Conservation (phyloP, 2,329 filamentous ascomycete species). For the Phialocephala subalpina region DNA sequence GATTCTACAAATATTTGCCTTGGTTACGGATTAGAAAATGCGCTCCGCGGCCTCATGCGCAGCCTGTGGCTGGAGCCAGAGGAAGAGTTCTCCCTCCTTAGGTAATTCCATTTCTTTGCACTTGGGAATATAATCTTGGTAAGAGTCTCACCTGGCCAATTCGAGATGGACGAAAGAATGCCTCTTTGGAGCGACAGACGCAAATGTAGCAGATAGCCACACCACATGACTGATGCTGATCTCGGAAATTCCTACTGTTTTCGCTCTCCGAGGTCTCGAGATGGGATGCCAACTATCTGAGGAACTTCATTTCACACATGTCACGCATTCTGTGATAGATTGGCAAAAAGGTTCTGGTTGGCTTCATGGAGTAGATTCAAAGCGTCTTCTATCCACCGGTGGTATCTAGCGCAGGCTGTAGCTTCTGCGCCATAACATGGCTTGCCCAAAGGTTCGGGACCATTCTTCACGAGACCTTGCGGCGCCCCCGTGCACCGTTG, state of each 20-base stretch:
- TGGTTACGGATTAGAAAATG: no score
- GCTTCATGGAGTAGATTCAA: constrained; percentile 26
- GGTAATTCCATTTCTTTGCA: background rate
- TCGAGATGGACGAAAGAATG: no score
- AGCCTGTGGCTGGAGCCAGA: background rate
- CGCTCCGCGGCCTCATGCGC: no score
- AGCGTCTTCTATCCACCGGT: constrained; percentile 23
- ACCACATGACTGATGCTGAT: no score
- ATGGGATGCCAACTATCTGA: background rate
- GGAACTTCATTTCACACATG: background rate
- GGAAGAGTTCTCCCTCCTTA: background rate
- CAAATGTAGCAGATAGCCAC: no score
- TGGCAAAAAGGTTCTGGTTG: background rate
- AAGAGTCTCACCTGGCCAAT: no score
- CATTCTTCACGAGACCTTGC: constrained; percentile 20
- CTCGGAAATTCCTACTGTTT: background rate
- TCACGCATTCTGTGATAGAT: background rate
- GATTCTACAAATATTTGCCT: no score
- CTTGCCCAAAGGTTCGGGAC: constrained; percentile 17
- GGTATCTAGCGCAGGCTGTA: constrained; percentile 15
- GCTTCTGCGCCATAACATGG: constrained; percentile 18
- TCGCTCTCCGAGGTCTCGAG: background rate
- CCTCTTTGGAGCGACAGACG: no score
- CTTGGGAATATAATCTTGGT: no score
- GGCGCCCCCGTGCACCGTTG: constrained; percentile 29